Evolutionary conservation across 495 filamentous ascomycete genomes (phyloP), one percentile per base, ranked within the genome.

Genomic region (Podospora comata): DNA sequence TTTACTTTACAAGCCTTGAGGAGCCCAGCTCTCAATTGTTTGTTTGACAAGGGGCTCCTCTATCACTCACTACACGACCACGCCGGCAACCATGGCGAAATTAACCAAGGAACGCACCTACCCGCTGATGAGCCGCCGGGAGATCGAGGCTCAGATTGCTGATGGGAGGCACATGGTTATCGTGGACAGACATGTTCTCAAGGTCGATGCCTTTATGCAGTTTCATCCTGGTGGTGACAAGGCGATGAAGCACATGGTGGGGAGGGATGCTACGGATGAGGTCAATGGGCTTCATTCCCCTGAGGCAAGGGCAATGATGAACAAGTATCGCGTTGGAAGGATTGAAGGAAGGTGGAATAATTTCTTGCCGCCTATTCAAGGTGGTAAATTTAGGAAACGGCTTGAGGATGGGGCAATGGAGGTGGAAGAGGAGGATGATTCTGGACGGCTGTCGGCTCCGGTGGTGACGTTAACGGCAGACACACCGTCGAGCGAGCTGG

Each of bases 201-300:
- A 92, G 80, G 88, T 91, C 2, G 94, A 99, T 78, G 84, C 90
- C 32, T 99, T 91, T 91, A 82, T 94, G 39, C 85, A 86, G 62
- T 98, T 88, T 74, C 95, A 99, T 74, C 95, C 95, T 18, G 95
- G 95, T 65, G 95, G 95, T 60, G 91, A 94, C 72, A 96, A 92
- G 79, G 85, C 96, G 26, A 97, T 99, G 69, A 82, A 86, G 78
- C 95, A 99, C 76, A 94, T 98, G 93, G 89, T 99, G 62, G 95
- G 95, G 63, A 86, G 92, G 79, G 95, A 99, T 88, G 96, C 92
- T 53, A 97, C 95, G 19, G 93, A 97, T 78, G 95, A 98, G 79
- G 89, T 97, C 73, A 93, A 91, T 78, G 90, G 87, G 66, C 80
- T 98, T 26, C 95, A 99, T 76, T 97, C 94, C 13, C 62, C 78